Conservation (phyloP, 371 early-diverging fungal species). For the Synchytrium microbalum region DNA sequence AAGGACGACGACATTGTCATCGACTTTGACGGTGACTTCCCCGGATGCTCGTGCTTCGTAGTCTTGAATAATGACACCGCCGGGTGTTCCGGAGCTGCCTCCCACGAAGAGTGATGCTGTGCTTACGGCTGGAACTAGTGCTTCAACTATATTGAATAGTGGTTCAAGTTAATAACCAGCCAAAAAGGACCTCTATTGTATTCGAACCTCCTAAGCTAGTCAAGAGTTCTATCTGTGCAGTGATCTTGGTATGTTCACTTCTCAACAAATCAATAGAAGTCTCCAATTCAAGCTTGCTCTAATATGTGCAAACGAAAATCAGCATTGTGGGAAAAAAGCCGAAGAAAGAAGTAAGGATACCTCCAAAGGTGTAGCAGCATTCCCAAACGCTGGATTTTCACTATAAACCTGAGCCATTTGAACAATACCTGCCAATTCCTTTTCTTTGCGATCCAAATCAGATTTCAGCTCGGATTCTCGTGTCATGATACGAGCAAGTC, state of each 20-base stretch:
- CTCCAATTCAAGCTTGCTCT: slow-evolving; percentile 36
- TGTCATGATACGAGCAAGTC: slow-evolving; percentile 19
- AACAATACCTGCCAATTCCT: slow-evolving; percentile 22
- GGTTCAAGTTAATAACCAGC: too few species aligned
- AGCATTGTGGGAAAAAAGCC: background rate
- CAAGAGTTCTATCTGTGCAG: slow-evolving; percentile 22
- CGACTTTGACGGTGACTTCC: too few species aligned
- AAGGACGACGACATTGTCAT: too few species aligned
- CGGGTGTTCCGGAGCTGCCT: slow-evolving; percentile 17
- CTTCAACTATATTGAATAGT: too few species aligned
- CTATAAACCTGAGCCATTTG: slow-evolving; percentile 26
- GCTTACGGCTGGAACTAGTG: slow-evolving; percentile 15
- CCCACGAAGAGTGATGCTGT: background rate
- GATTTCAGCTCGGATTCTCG: slow-evolving; percentile 18
- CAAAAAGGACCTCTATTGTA: too few species aligned
- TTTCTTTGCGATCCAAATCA: slow-evolving; percentile 20
- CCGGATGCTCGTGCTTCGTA: slow-evolving; percentile 57
- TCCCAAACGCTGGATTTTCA: slow-evolving; percentile 30
- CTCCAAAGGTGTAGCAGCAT: slow-evolving; percentile 23
- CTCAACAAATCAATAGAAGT: slow-evolving; percentile 25
- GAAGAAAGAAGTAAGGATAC: slow-evolving; percentile 10
- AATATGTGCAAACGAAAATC: background rate
- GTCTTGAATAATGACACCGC: slow-evolving; percentile 71
- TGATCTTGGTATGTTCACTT: slow-evolving; percentile 13
- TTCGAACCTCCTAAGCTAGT: slow-evolving; percentile 15